Evolutionary conservation across 2,329 filamentous ascomycete genomes (phyloP), one percentile per base, ranked within the genome.

Genomic region (Clarireedia sp.): DNA sequence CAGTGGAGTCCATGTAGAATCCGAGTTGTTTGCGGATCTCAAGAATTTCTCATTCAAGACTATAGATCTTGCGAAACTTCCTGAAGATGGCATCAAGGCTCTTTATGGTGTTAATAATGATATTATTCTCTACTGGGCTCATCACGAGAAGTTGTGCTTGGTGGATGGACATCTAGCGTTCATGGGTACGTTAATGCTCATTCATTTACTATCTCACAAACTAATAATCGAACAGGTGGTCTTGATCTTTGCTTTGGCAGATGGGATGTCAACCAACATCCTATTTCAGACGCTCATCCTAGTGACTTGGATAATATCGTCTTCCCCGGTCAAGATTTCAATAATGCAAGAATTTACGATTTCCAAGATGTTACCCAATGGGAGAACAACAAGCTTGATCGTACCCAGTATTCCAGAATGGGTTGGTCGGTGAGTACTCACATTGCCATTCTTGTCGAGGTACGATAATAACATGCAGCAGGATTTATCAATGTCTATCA

Each of bases 311-410:
- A 89, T 57, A 75, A 80, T 24, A 89, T 89, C 44, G 71, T 96
- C 10, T 96, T 92, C 70, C 89, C 90, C 0, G 90, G 91, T 1
- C 91, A 96, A 67, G 91, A 96, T 65, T 96, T 89, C 74, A 96
- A 96, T 73, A 95, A 96, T 63, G 89, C 90, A 23, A 78, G 84
- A 51, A 83, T 95, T 36, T 87, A 87, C 68, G 91, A 94, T 69
- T 92, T 94, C 69, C 78, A 83, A 46, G 82, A 89, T 63, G 87
- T 92, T 19, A 59, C 59, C 10, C 79, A 94, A 59, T 95, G 86
- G 82, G 80, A 92, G 60, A 81, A 90, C 59, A 96, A 96, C 70
- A 90, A 95, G 67, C 79, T 96, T 19, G 87, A 95, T 65, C 81
- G 91, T 49, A 85, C 83, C 10, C 82, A 83, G 66, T 88, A 78